Base-by-base conservation (phyloP, 495 filamentous ascomycete genomes). In the Articulospora tetracladia region DNA sequence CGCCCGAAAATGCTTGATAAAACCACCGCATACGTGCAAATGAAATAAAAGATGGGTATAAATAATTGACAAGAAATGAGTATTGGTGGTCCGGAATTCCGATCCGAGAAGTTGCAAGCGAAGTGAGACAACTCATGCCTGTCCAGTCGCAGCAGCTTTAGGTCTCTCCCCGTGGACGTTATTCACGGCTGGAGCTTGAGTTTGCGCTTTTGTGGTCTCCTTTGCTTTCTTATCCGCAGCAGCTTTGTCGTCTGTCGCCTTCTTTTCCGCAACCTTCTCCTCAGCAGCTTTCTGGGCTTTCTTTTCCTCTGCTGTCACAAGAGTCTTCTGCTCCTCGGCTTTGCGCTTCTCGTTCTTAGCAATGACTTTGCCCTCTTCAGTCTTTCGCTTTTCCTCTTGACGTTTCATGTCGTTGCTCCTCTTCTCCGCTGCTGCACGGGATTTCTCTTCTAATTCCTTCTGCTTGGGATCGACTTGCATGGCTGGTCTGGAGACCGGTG, bases 331-430 rank as follows among this genome's bases (percentile, higher is more conserved):
- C 25, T 58, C 47, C 26, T 49, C 47, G 8, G 36, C 46, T 25
- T 58, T 63, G 48, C 1, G 11, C 30, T 30, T 50, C 51, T 19
- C 50, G 49, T 57, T 51, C 23, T 49, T 48, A 30, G 59, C 20
- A 47, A 47, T 19, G 20, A n/a, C 20, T 28, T 52, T 51, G 36
- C 44, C 53, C 28, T 66, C 66, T 3, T 57, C 53, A 17, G 52
- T 51, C 17, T 55, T 59, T 4, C 26, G 52, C 52, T 17, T 55
- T 56, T 10, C 56, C 54, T 52, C 19, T 25, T 52, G 20, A 6
- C 24, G 49, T 3, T 52, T 28, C 30, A 6, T 32, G 13, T 52
- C 20, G 24, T 27, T 3, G 10, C 6, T n/a, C 25, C 3, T 54
- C 15, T 30, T 26, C 28, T 17, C 12, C 2, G 13, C 8, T 54